phyloP scores from a whole-genome alignment of 495 filamentous ascomycete species.

The Penicillium arizonense region DNA sequence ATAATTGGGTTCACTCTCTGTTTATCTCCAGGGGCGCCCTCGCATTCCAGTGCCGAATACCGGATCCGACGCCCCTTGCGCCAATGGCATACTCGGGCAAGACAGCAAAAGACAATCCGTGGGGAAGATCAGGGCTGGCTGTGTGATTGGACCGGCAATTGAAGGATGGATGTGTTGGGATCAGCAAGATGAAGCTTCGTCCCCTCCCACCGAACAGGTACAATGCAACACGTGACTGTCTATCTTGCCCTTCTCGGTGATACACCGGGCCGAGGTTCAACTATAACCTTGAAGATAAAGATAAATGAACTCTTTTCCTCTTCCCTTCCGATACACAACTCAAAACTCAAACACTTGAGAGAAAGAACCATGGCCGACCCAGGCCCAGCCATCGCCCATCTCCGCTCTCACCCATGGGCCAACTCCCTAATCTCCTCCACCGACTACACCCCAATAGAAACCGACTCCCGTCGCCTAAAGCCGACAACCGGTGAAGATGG shows the following conservation, averaged over 20 bases:
- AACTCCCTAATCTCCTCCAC: conserved; percentile 28
- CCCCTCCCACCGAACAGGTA: conserved; percentile 1
- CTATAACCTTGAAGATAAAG: background rate
- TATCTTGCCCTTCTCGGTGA: conserved; percentile 2
- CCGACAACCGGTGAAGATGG: conserved; percentile 40
- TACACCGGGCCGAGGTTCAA: conserved; percentile 5
- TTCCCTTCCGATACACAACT: background rate
- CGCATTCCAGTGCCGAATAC: conserved; percentile 24
- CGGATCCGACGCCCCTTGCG: conserved; percentile 16
- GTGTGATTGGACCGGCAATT: background rate
- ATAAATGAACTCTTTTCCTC: background rate
- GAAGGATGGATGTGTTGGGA: background rate
- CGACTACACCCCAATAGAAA: conserved; percentile 34
- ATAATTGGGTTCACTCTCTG: background rate
- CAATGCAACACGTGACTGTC: conserved; percentile 5
- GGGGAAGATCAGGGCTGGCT: background rate
- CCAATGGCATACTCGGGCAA: conserved; percentile 18
- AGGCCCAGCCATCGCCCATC: conserved; percentile 19
- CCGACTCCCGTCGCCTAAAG: conserved; percentile 37
- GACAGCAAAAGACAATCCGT: background rate
- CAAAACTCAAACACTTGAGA: background rate
- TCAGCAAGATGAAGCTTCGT: background rate
- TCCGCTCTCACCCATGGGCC: conserved; percentile 24
- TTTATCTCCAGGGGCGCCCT: background rate
- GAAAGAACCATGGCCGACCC: conserved; percentile 19